These are phyloP conservation scores for Trametes coccinea DNA, from an alignment of 768 basidiomycete species.

Conservation along the genomic window DNA sequence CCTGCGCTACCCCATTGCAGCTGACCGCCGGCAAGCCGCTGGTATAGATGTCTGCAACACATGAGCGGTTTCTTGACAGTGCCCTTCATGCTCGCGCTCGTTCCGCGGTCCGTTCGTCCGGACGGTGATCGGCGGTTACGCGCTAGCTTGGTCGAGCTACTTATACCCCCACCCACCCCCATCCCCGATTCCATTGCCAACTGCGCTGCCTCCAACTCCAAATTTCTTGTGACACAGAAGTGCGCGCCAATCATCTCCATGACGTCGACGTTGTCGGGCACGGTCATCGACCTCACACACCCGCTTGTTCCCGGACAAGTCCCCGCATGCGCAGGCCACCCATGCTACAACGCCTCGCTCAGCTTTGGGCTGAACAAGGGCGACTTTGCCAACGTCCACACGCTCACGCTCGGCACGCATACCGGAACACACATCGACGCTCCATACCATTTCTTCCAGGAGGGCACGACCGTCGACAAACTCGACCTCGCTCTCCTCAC, in stretches of 20 bases:
- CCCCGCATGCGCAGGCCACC: slow-evolving; percentile 59
- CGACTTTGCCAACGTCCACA: slow-evolving; percentile 53
- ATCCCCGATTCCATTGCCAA: not conserved
- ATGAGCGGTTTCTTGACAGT: not conserved
- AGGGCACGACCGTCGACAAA: slow-evolving; percentile 58
- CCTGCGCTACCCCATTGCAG: too few relatives aligned
- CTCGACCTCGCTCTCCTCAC: slow-evolving; percentile 55
- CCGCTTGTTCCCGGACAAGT: slow-evolving; percentile 42
- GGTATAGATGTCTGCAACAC: not conserved
- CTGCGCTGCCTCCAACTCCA: too few relatives aligned
- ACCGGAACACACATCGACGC: slow-evolving; percentile 82
- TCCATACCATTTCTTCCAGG: slow-evolving; percentile 67
- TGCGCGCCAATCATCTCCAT: not conserved
- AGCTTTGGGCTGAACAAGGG: slow-evolving; percentile 40
- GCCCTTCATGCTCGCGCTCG: not conserved
- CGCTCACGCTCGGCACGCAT: slow-evolving; percentile 62
- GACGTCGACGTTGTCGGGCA: too few relatives aligned
- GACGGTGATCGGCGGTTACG: not conserved
- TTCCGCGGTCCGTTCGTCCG: slow-evolving; percentile 1
- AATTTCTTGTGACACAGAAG: not conserved
- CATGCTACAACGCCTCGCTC: slow-evolving; percentile 42
- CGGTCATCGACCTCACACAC: slow-evolving; percentile 56
- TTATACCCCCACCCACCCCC: not conserved
- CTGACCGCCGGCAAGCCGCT: not conserved
- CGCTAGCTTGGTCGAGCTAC: not conserved